These are phyloP conservation scores for Monosporascus sp. DNA, from an alignment of 2,329 filamentous ascomycete genomes.

Conservation along the genomic window DNA sequence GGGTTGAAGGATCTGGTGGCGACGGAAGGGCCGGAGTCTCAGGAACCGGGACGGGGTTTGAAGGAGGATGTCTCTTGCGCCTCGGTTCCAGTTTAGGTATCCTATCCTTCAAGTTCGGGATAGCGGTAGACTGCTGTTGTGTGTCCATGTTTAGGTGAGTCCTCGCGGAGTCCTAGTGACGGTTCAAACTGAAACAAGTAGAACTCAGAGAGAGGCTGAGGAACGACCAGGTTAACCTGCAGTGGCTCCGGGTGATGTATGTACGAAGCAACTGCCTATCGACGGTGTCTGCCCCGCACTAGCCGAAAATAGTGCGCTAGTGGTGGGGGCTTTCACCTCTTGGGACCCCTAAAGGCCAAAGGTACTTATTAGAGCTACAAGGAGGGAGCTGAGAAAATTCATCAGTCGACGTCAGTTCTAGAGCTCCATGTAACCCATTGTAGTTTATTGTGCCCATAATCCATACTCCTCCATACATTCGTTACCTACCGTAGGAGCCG, in stretches of 20 bases:
- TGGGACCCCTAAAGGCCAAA: neutral
- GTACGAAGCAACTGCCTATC: neutral
- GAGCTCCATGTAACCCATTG: neutral
- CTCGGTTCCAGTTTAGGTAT: constrained; percentile 66
- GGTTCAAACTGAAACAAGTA: neutral
- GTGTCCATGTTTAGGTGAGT: constrained; percentile 13
- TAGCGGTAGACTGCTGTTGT: constrained; percentile 18
- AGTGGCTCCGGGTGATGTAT: neutral
- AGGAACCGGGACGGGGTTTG: constrained; percentile 61
- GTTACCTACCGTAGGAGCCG: no score
- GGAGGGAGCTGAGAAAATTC: neutral
- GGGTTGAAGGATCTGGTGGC: constrained; percentile 55
- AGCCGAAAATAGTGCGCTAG: neutral
- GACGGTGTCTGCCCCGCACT: neutral
- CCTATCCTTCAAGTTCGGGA: constrained; percentile 48
- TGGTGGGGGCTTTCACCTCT: neutral
- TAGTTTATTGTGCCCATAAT: neutral
- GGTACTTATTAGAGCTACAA: neutral
- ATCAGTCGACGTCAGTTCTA: neutral
- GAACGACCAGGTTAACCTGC: neutral
- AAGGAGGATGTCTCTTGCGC: constrained; percentile 43
- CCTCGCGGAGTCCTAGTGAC: neutral
- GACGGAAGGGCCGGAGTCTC: constrained; percentile 68
- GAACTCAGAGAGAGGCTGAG: neutral
- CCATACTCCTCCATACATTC: no score